These are phyloP conservation scores for Tagetes erecta DNA, from an alignment of 129 eudicot genomes.

Conservation along the genomic window DNA sequence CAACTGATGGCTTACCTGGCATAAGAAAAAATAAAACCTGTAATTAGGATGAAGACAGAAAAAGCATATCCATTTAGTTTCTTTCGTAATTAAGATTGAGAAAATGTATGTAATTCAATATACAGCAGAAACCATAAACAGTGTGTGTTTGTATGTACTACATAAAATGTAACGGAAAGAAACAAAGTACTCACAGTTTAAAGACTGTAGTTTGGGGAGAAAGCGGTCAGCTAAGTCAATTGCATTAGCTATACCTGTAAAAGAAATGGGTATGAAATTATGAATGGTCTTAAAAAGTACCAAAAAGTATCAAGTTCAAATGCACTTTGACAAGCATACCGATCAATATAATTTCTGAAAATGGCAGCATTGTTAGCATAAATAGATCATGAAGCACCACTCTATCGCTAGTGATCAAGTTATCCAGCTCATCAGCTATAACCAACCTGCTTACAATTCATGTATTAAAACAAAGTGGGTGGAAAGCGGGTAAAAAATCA, in stretches of 20 bases:
- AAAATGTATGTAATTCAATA: not conserved
- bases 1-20: conserved; percentile 80
- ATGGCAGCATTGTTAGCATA: conserved; percentile 87
- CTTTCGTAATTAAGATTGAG: not conserved
- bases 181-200: conserved; percentile 72
- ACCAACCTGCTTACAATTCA: conserved; percentile 57
- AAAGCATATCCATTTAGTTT: conserved; percentile 7
- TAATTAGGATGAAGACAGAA: conserved; percentile 1
- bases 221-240: conserved; percentile 95
- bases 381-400: conserved; percentile 96
- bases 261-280: conserved; percentile 6
- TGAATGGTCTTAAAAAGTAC: not conserved
- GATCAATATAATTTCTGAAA: conserved; percentile 71
- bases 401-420: conserved; percentile 84
- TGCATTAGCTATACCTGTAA: conserved; percentile 93
- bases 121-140: not conserved
- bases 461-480: conserved; percentile 11
- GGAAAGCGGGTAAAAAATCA: not conserved
- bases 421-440: conserved; percentile 93
- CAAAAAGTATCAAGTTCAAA: not conserved
- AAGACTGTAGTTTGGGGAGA: conserved; percentile 88
- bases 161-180: not conserved
- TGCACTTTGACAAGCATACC: conserved; percentile 41
- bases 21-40: conserved; percentile 25
- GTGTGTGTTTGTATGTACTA: not conserved